These are phyloP conservation scores for Metarhizium brunneum DNA, from an alignment of 2,329 filamentous ascomycete species.

Conservation along the genomic window DNA sequence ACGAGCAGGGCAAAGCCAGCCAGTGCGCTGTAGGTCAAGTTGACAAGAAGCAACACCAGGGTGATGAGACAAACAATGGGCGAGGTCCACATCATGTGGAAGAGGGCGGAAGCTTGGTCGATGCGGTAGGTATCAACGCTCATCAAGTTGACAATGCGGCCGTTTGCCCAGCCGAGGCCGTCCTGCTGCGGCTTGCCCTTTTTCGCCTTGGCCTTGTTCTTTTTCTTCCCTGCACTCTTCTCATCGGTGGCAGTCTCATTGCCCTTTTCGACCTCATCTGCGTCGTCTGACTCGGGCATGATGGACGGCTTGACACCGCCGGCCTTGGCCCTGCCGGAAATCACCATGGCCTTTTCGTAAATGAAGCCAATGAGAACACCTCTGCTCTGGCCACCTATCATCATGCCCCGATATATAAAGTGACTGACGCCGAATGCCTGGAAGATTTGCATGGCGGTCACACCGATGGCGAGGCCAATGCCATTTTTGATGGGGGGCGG, in stretches of 20 bases:
- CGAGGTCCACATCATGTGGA: constrained; percentile 86
- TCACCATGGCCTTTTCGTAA: constrained; percentile 84
- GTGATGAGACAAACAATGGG: constrained; percentile 73
- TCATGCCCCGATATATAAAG: constrained; percentile 88
- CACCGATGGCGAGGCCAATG: constrained; percentile 73
- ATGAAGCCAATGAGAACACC: constrained; percentile 77
- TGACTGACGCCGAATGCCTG: constrained; percentile 80
- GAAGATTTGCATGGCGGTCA: constrained; percentile 75
- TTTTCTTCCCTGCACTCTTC: constrained; percentile 30
- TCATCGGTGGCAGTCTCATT: constrained; percentile 21
- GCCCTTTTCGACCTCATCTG: constrained; percentile 34
- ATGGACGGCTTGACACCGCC: constrained; percentile 46
- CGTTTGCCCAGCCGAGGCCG: constrained; percentile 82
- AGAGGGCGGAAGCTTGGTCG: constrained; percentile 78
- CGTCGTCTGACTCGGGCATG: constrained; percentile 30
- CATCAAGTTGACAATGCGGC: constrained; percentile 87
- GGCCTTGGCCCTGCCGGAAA: constrained; percentile 81
- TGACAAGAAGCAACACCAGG: constrained; percentile 71
- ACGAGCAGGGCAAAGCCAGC: constrained; percentile 79
- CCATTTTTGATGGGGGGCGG: constrained; percentile 65
- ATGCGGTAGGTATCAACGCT: constrained; percentile 90
- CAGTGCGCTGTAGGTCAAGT: constrained; percentile 81
- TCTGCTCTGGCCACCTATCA: constrained; percentile 76
- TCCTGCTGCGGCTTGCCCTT: constrained; percentile 39
- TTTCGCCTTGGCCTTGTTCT: constrained; percentile 16